A percentile compares a stretch with the other conserved stretches of the same genome.
Conservation (phyloP, 2,329 filamentous ascomycete genomes). For the Zasmidium citrigriseum region DNA sequence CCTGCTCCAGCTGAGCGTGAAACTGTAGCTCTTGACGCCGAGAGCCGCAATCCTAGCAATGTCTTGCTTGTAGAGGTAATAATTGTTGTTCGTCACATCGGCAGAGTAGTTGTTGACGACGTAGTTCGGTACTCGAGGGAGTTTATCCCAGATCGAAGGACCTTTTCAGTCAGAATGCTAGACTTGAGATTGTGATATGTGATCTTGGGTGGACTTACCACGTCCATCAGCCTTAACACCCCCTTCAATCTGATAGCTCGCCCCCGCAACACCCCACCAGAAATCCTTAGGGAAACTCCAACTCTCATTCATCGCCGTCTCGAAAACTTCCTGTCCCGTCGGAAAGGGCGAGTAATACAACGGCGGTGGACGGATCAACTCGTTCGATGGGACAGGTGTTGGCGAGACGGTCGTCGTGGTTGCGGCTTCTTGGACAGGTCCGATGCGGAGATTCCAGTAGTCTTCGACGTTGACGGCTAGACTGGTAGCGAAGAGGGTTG, state of each 20-base stretch:
- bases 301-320: constrained; percentile 33
- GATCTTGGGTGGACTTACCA: too few relatives aligned
- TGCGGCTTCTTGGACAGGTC: constrained; percentile 28
- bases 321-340: constrained; percentile 33
- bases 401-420: constrained; percentile 30
- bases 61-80: constrained; percentile 47
- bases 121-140: constrained; percentile 33
- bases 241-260: constrained; percentile 36
- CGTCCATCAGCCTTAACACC: constrained; percentile 32
- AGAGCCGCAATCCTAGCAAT: constrained; percentile 42
- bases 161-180: constrained; percentile 33
- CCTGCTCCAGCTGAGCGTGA: constrained; percentile 51
- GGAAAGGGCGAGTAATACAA: constrained; percentile 37
- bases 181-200: too few relatives aligned
- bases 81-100: constrained; percentile 26
- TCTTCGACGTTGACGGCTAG: constrained; percentile 31
- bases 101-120: constrained; percentile 49
- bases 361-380: constrained; percentile 37
- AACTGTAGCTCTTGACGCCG: constrained; percentile 39
- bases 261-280: constrained; percentile 34
- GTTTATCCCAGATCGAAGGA: constrained; percentile 31
- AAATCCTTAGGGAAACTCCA: constrained; percentile 34
- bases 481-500: constrained; percentile 21
- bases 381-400: constrained; percentile 36
- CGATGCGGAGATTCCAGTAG: constrained; percentile 34